Conservation (phyloP, 768 basidiomycete species). For the Trametes coccinea region DNA sequence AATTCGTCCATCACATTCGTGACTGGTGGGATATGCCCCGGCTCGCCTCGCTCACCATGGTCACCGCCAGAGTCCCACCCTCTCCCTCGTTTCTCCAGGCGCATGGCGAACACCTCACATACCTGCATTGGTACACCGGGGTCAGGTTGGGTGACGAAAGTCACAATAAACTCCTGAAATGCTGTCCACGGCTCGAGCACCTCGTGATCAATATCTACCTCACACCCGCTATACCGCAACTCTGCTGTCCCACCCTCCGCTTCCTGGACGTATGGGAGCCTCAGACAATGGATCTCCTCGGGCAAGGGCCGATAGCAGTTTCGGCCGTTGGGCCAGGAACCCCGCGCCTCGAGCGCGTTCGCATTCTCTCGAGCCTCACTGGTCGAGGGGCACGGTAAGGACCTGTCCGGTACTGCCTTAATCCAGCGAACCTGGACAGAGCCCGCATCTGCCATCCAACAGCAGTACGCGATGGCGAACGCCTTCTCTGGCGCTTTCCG, state of each 20-base stretch:
- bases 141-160: not conserved
- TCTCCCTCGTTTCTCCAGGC: not conserved
- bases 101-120: constrained; percentile 1
- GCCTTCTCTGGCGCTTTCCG: constrained; percentile 1
- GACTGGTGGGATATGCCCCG: not conserved
- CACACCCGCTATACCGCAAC: not conserved
- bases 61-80: not conserved
- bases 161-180: not conserved
- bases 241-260: constrained; percentile 3
- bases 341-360: constrained; percentile 5
- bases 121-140: not conserved
- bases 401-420: not conserved
- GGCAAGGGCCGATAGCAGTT: not conserved
- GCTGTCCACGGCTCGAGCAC: constrained; percentile 8
- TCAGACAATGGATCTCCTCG: not conserved
- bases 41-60: constrained; percentile 1
- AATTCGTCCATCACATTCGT: not conserved
- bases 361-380: not conserved
- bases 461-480: not conserved
- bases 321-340: not conserved
- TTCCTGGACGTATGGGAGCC: constrained; percentile 3
- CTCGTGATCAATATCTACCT: not conserved
- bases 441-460: constrained; percentile 10
- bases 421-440: not conserved
- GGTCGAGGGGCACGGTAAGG: no score